Evolutionary conservation across 1,284 basidiomycete genomes (phyloP).

Genomic region (Naganishia albida): DNA sequence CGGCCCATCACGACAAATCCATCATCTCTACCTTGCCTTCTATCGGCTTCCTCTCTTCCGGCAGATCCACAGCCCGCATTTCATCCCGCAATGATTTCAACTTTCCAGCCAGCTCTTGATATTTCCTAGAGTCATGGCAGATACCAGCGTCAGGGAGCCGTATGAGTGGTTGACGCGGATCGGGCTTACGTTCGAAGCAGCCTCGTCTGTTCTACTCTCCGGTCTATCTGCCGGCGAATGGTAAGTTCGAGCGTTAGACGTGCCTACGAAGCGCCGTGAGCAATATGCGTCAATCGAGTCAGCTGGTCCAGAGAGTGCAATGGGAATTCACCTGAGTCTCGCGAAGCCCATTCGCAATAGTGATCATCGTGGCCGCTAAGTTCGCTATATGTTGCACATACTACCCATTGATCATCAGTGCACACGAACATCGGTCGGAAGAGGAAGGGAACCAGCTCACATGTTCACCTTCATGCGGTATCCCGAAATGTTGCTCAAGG

Average conservation of each 20-base stretch:
- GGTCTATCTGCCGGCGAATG: slow-evolving; percentile 31
- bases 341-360: slow-evolving; percentile 30
- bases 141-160: background rate
- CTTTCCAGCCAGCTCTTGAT: slow-evolving; percentile 1
- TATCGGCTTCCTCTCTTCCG: background rate
- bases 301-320: no score
- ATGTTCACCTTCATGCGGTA: slow-evolving; percentile 29
- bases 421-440: no score
- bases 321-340: slow-evolving; percentile 26
- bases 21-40: background rate
- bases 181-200: slow-evolving; percentile 21
- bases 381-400: slow-evolving; percentile 32
- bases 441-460: slow-evolving; percentile 6
- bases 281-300: no score
- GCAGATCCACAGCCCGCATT: background rate
- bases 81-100: background rate
- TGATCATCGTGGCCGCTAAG: slow-evolving; percentile 31
- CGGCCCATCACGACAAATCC: slow-evolving; percentile 1
- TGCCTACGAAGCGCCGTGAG: slow-evolving; percentile 9
- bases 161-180: background rate
- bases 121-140: background rate
- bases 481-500: slow-evolving; percentile 21
- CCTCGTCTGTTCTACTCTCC: slow-evolving; percentile 29
- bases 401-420: slow-evolving; percentile 3
- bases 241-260: slow-evolving; percentile 26